Evolutionary conservation across 495 filamentous ascomycete genomes (phyloP), one percentile per base, ranked within the genome.

Genomic region (Thermochaetoides thermophila): DNA sequence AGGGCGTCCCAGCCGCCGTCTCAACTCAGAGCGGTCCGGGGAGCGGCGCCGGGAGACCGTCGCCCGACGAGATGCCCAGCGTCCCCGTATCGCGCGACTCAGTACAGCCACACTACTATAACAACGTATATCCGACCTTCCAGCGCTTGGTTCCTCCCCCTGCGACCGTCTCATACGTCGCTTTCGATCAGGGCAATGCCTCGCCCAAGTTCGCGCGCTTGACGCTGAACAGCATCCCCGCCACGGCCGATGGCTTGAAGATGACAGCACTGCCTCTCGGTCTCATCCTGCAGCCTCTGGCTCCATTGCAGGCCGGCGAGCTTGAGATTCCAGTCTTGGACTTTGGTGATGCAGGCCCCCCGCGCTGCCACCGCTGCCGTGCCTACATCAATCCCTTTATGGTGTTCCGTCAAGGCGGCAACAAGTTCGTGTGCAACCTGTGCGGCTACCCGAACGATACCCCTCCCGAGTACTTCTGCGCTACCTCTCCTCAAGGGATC

Each of bases 341-440:
- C 62, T 99, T 95, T 60, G 89, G 89, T 25, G 86, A 95, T 33
- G 57, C 62, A 25, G 89, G 89, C 1, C 89, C 89, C 23, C 89
- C 91, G 9, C 73, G 89, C 46, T 99, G 89, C 59, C 74, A 84
- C 48, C 70, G 89, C 59, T 99, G 89, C 59, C 65, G 89, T 48
- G 79, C 89, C 10, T 99, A 99, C 55, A 92, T 99, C 57, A 99
- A 99, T 49, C 89, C 89, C 8, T 99, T 96, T 54, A 95, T 96
- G 89, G 79, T 80, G 35, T 99, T 99, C 65, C 70, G 77, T 29
- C 81, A 81, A 4, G 89, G 86, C 17, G 89, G 89, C 21, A 94
- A 82, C 56, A 91, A 87, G 53, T 94, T 95, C 47, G 84, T 91
- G 35, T 99, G 89, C 58, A 99, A 99, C 48, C 87, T 99, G 65